These are phyloP conservation scores for Gracilaria domingensis DNA, from an alignment of 23 red algal genomes.

Conservation along the genomic window DNA sequence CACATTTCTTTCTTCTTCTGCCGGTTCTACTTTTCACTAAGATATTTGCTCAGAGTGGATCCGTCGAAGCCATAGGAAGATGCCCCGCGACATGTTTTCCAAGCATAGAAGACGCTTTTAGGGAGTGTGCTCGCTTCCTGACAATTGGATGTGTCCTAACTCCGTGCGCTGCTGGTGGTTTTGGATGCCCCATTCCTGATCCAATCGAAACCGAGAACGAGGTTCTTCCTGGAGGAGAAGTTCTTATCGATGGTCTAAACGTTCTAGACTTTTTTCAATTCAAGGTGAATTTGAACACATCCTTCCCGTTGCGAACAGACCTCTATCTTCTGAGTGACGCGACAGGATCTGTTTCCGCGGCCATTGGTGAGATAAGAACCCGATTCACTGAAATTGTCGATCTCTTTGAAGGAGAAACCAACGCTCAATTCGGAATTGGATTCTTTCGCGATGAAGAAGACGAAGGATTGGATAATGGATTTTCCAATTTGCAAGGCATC, in stretches of 20 bases:
- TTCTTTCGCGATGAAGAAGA: constrained; percentile 37
- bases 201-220: background rate
- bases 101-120: background rate
- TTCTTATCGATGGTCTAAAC: background rate
- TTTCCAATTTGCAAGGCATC: constrained; percentile 35
- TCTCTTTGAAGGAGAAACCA: background rate
- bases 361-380: background rate
- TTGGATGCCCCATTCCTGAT: background rate
- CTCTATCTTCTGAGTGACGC: constrained; percentile 46
- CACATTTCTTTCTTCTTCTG: too few species aligned
- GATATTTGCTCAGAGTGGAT: background rate
- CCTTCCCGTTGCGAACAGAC: constrained; percentile 35
- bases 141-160: constrained; percentile 2
- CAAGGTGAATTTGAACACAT: constrained; percentile 20
- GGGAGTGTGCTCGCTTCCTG: background rate
- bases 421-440: constrained; percentile 43
- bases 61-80: background rate
- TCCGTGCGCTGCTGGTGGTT: constrained; percentile 11
- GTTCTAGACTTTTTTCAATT: constrained; percentile 16
- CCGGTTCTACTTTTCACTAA: background rate
- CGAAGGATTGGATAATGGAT: background rate
- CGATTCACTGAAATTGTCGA: constrained; percentile 13
- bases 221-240: constrained; percentile 35
- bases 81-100: constrained; percentile 5
- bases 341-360: background rate